Base-by-base conservation (phyloP, 1,284 basidiomycete genomes). In the Exobasidium rhododendri region DNA sequence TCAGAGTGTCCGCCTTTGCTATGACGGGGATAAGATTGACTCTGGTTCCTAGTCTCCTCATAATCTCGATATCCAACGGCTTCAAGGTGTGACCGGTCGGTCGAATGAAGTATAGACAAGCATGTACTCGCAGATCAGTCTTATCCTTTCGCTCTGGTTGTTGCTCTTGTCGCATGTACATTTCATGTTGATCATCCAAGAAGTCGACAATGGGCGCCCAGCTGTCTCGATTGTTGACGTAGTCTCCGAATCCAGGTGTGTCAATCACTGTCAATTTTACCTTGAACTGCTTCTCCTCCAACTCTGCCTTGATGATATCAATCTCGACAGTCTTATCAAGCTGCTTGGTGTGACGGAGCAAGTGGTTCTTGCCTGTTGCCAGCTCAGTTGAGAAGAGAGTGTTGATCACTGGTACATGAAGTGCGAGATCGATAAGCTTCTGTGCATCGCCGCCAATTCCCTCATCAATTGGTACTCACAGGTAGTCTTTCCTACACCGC, bases 111-210 rank as follows among this genome's bases (percentile, higher is more conserved):
- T 96, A 98, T 70, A 99, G 82, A 82, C 96, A 98, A 1, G 94
- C 93, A 79, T 99, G 94, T 7, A 99, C 94, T 56, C 94, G 84
- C 70, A 97, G 83, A 83, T 99, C 94, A 51, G 89, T 91, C 85
- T 97, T 97, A 74, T 94, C 91, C 65, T 83, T 84, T 63, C 96
- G 86, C 82, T 91, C 87, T 10, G 96, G 96, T 82, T 98, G 96
- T 83, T 98, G 96, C 83, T 99, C 94, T 83, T 98, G 94, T 63
- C 94, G 87, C 94, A 99, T 97, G 83, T 94, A 99, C 31, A 90
- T 89, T 82, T 98, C 96, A 81, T 98, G 94, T 83, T 98, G 94
- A 84, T 98, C 96, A 81, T 99, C 96, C 76, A 98, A 92, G 81
- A 98, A 98, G 82, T 99, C 94, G 79, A 99, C 89, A 69, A 99